Base-by-base conservation (phyloP, 352 stramenopile genomes). In the Stephanocyclus meneghinianus region DNA sequence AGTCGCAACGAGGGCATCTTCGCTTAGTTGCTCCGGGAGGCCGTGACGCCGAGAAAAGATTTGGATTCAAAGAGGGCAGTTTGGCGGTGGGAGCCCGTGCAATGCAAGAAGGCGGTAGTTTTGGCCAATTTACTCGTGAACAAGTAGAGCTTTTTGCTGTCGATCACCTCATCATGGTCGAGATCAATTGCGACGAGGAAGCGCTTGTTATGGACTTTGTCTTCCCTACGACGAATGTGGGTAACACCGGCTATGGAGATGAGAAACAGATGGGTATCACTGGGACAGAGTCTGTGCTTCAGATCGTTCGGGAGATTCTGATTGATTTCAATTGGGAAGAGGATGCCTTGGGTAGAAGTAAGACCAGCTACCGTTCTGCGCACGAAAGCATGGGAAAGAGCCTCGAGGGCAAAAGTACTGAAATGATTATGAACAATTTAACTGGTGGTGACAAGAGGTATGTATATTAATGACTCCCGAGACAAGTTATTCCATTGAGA, bases 61-160 rank as follows among this genome's bases (percentile, higher is more conserved):
- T 91, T 18, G 86, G 88, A 48, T 92, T 93, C 66, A 90, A 91
- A 56, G 77, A 80, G 11, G 94, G 92, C 8, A 85, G 76, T 9
- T 91, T 95, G 68, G 87, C 91, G 10, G 80, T 97, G 6, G 94
- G 93, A n/a, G 87, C 93, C 10, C 83, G 91, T 45, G 94, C 93
- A 15, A 95, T 97, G 90, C 93, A 96, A 83, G 94, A 97, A 76
- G 94, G 94, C 48, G 94, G 94, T 37, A 92, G 92, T 1, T 95
- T 96, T 72, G 87, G 84, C 35, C 76, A 70, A 16, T 95, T 91
- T 81, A 91, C 86, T 26, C 90, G 94, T 55, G 92, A 97, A 73
- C 91, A 96, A 80, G 93, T 97, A 13, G 94, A 97, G 81, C 78
- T 97, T 1, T 97, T 97, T 76, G 96, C 93, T 60, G 93, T 96